Conservation (phyloP, 768 basidiomycete genomes). For the Cantharellus cinnabarinus region DNA sequence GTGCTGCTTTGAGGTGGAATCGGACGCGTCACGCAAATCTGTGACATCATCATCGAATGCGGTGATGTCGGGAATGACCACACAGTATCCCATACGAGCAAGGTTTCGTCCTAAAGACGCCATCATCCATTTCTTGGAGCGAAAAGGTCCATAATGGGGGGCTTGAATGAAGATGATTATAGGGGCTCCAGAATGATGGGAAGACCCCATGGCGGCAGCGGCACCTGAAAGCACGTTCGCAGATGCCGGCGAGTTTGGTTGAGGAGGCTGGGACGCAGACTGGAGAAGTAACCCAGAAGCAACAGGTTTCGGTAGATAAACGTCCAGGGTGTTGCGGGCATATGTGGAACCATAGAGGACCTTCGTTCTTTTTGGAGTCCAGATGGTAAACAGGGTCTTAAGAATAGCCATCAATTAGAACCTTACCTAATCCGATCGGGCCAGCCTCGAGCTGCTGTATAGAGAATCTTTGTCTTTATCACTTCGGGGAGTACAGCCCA, state of each 20-base stretch:
- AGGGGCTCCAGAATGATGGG: neutral
- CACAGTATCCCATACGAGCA: constrained; percentile 4
- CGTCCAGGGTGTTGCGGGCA: constrained; percentile 2
- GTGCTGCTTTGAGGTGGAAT: neutral
- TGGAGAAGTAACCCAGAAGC: neutral
- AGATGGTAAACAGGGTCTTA: neutral
- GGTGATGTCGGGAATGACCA: constrained; percentile 7
- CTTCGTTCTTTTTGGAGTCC: neutral
- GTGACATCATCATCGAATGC: neutral
- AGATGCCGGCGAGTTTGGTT: neutral
- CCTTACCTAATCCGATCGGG: neutral
- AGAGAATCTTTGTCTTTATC: neutral
- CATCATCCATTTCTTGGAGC: constrained; percentile 6
- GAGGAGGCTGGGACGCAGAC: neutral
- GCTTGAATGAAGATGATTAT: constrained; percentile 7
- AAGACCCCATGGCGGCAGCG: neutral
- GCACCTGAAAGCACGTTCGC: neutral
- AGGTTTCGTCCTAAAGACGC: constrained; percentile 7
- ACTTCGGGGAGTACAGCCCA: constrained; percentile 2
- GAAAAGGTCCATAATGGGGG: constrained; percentile 6
- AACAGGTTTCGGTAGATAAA: constrained; percentile 2
- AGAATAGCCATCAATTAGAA: neutral
- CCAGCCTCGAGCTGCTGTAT: neutral
- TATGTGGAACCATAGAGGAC: constrained; percentile 1
- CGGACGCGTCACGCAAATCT: neutral